Conservation (phyloP, 2,329 filamentous ascomycete genomes). For the Ilyonectria sp. region DNA sequence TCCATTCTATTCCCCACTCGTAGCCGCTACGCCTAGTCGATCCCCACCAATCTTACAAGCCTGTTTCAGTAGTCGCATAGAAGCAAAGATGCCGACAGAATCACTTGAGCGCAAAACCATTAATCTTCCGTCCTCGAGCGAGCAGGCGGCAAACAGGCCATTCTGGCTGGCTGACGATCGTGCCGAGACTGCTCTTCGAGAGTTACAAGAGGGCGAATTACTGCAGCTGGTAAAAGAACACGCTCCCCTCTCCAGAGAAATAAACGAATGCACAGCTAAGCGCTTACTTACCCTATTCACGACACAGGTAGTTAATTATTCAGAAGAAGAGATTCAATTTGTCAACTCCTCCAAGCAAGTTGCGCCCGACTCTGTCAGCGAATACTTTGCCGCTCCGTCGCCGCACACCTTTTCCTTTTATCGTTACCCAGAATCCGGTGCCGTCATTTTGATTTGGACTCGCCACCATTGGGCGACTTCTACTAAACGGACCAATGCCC, state of each 20-base stretch:
- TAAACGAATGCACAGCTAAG: not conserved
- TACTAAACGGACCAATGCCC: constrained; percentile 15
- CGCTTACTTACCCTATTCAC: not conserved
- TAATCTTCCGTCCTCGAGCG: not conserved
- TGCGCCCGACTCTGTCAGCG: not conserved
- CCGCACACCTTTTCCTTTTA: constrained; percentile 22
- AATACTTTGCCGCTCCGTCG: not conserved
- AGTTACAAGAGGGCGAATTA: constrained; percentile 28
- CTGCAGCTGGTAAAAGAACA: constrained; percentile 19
- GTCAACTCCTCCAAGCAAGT: not conserved
- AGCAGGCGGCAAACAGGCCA: not conserved
- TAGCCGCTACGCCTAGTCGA: not conserved
- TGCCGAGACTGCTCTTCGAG: not conserved
- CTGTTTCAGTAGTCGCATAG: not conserved
- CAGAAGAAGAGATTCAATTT: constrained; percentile 12
- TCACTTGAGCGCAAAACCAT: not conserved
- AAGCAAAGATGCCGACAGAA: constrained; percentile 17
- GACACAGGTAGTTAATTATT: constrained; percentile 5
- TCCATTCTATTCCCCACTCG: not conserved
- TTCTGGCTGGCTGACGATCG: constrained; percentile 10
- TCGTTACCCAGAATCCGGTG: constrained; percentile 9
- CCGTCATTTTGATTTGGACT: constrained; percentile 33
- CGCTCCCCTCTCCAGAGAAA: not conserved
- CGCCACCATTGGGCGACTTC: constrained; percentile 11
- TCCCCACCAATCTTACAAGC: not conserved